Percentiles rank a stretch among this genome's conserved stretches.
phyloP scores from a whole-genome alignment of 2,329 filamentous ascomycete genomes.

The Verruconis gallopava region DNA sequence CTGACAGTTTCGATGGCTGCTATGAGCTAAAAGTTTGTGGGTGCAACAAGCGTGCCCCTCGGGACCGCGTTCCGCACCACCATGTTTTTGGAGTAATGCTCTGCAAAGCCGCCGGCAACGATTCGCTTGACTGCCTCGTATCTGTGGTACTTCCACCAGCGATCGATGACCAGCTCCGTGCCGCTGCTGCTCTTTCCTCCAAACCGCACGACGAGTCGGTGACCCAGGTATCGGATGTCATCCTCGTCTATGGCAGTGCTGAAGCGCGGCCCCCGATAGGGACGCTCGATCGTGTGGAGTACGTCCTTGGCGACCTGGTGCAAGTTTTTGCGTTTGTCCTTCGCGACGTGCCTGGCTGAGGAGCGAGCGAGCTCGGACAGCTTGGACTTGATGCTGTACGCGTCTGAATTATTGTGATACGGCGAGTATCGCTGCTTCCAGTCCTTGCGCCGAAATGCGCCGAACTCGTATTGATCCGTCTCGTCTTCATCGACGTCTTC shows the following conservation, averaged over 20 bases:
- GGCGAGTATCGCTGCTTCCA: constrained; percentile 46
- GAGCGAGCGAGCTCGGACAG: constrained; percentile 47
- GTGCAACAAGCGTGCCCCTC: constrained; percentile 14
- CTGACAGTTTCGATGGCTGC: too few relatives aligned
- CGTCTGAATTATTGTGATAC: constrained; percentile 44
- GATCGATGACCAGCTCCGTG: constrained; percentile 45
- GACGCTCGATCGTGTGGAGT: constrained; percentile 51
- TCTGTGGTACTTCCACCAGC: constrained; percentile 61
- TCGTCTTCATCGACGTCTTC: constrained; percentile 38
- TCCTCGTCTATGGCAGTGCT: constrained; percentile 50
- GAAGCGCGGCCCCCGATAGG: constrained; percentile 52
- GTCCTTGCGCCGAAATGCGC: constrained; percentile 2
- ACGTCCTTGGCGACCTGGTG: constrained; percentile 55
- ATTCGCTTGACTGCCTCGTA: constrained; percentile 33
- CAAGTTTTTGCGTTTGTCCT: constrained; percentile 53
- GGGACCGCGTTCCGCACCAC: constrained; percentile 48
- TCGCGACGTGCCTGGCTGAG: constrained; percentile 49
- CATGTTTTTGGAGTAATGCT: constrained; percentile 50
- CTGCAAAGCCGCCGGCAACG: constrained; percentile 40
- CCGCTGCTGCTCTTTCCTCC: constrained; percentile 1
- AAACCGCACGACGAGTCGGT: constrained; percentile 48
- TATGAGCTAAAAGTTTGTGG: not conserved
- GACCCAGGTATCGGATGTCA: constrained; percentile 47
- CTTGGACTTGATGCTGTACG: constrained; percentile 38
- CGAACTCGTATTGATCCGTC: constrained; percentile 23